Evolutionary conservation across 495 filamentous ascomycete species (phyloP).

Genomic region (Aspergillus campestris): DNA sequence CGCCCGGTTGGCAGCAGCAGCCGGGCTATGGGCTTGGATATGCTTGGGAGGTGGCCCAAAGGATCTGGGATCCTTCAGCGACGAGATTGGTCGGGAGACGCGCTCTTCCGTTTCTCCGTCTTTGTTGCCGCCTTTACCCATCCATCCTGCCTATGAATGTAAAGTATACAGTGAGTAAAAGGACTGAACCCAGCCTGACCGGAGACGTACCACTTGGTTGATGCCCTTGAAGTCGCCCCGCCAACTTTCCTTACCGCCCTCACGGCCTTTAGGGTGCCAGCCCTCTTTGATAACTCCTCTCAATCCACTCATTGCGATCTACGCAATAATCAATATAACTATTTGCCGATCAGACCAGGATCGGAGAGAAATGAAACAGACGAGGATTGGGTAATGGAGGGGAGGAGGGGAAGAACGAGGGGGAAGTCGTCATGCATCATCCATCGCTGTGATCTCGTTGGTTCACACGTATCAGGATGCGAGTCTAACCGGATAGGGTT

Average conservation of each 20-base stretch:
- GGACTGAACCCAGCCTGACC: background rate
- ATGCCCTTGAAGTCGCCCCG: slow-evolving; percentile 52
- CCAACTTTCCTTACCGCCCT: slow-evolving; percentile 50
- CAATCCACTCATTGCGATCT: slow-evolving; percentile 38
- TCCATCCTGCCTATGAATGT: slow-evolving; percentile 37
- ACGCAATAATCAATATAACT: background rate
- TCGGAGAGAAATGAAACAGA: no score
- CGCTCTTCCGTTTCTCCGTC: slow-evolving; percentile 34
- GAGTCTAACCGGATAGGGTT: no score
- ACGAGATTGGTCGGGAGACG: slow-evolving; percentile 60
- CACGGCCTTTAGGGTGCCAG: slow-evolving; percentile 51
- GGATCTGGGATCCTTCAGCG: slow-evolving; percentile 70
- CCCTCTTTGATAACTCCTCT: slow-evolving; percentile 46
- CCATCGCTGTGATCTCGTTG: no score
- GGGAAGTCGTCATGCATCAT: no score
- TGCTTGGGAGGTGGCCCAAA: slow-evolving; percentile 84
- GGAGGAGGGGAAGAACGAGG: no score
- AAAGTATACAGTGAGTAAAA: slow-evolving; percentile 1
- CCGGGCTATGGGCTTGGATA: slow-evolving; percentile 44
- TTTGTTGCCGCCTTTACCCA: slow-evolving; percentile 45
- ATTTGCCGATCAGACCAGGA: no score
- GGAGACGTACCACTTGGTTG: slow-evolving; percentile 44
- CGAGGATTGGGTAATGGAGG: no score
- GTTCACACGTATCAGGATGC: no score
- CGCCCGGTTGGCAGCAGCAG: slow-evolving; percentile 37